Base-by-base conservation (phyloP, 2,329 filamentous ascomycete genomes). In the Monilinia fructicola region DNA sequence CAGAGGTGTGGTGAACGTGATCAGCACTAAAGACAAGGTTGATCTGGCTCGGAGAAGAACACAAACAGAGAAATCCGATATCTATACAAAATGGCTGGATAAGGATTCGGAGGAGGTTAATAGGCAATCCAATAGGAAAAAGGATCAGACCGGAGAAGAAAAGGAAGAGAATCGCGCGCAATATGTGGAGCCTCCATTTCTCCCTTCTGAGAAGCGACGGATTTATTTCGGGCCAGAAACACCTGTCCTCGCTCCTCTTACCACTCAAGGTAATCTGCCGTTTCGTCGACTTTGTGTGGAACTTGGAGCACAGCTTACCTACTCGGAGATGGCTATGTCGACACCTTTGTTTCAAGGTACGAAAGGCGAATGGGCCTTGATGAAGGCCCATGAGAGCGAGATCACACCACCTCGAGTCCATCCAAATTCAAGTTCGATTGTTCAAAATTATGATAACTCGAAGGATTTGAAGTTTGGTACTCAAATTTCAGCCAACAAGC, bases 291-390 rank as follows among this genome's bases (percentile, higher is more conserved):
- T 99, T 40, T 97, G 93, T 75, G 89, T 92, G 16, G 90, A 93
- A 65, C 84, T 98, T 31, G 95, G 95, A 46, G 93, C 93, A 38
- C 90, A 97, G 76, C 83, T 96, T 59, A 99, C 95, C 0, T 99
- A 97, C 81, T 98, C 94, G 0, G 95, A 99, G 79, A 99, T 99
- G 95, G 95, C 94, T 4, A 91, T 99, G 85, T 89, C 92, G 38
- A 81, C 96, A 78, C 93, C 94, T 12, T 80, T 99, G 53, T 84
- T 99, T 7, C 93, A 97, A 78, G 95, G 95, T 46, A 87, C 90
- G 70, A 96, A 94, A 79, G 84, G 89, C 1, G 95, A 99, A 80
- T 99, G 95, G 95, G 93, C 95, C 26, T 82, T 99, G 65, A 87
- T 98, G 83, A 96, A 95, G 78, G 92, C 92, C 3, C 95, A 99